These are phyloP conservation scores for Leishmania aethiopica DNA, from an alignment of 208 protist genomes.

Conservation along the genomic window DNA sequence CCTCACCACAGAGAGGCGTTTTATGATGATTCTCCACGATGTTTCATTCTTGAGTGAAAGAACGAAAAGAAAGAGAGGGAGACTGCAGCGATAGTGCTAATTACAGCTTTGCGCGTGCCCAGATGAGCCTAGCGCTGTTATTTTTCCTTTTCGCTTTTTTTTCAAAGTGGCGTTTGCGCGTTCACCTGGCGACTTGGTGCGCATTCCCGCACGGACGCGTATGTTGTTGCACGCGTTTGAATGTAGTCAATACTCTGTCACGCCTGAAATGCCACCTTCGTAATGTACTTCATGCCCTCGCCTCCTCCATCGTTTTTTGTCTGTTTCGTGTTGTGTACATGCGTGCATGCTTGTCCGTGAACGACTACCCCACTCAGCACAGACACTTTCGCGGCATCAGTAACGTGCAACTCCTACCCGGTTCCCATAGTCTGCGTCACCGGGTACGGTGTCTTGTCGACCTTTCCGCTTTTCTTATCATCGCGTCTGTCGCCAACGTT, in stretches of 20 bases:
- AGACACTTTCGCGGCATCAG: background rate
- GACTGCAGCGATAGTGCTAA: background rate
- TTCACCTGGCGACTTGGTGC: no score
- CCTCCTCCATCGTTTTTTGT: background rate
- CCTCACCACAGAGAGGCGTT: background rate
- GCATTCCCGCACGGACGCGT: background rate
- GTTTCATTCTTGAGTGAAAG: constrained; percentile 5
- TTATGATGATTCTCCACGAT: constrained; percentile 1
- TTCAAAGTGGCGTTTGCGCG: background rate
- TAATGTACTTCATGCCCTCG: background rate
- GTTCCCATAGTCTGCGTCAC: background rate
- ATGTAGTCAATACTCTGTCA: background rate
- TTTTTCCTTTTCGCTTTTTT: no score
- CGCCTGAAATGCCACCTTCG: background rate
- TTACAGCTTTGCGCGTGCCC: background rate
- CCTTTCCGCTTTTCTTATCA: background rate
- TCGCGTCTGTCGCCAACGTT: background rate
- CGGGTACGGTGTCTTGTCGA: background rate
- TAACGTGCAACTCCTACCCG: background rate
- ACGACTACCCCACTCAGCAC: background rate
- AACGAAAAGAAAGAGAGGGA: background rate
- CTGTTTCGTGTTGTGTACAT: background rate
- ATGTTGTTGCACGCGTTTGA: background rate
- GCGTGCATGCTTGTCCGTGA: background rate
- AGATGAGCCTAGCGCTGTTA: background rate